Evolutionary conservation across 2,329 filamentous ascomycete genomes (phyloP).

Genomic region (Penicillium sp.): DNA sequence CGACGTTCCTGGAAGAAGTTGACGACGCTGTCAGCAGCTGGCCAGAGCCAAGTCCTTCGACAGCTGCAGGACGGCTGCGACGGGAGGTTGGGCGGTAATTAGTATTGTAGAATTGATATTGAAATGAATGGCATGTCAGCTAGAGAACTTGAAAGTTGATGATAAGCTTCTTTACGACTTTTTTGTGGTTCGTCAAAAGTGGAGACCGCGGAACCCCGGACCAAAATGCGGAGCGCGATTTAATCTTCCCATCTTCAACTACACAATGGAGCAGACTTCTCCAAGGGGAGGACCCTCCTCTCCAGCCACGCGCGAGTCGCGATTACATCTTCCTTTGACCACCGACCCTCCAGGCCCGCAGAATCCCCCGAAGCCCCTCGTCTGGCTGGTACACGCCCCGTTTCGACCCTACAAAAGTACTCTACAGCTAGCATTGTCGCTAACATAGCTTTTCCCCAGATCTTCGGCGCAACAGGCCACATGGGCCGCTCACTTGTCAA

Average conservation of each 20-base stretch:
- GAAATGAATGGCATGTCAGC: constrained; percentile 3
- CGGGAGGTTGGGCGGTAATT: constrained; percentile 54
- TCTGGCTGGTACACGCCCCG: constrained; percentile 71
- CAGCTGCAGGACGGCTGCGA: constrained; percentile 57
- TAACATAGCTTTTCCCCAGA: constrained; percentile 43
- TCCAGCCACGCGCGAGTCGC: constrained; percentile 35
- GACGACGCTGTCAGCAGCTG: constrained; percentile 81
- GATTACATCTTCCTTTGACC: constrained; percentile 66
- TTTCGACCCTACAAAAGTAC: neutral
- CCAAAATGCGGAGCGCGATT: constrained; percentile 24
- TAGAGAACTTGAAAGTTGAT: no score
- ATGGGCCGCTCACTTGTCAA: constrained; percentile 90
- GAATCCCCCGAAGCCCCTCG: constrained; percentile 66
- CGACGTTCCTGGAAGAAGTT: constrained; percentile 83
- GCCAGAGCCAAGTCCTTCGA: constrained; percentile 64
- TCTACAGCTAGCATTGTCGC: neutral
- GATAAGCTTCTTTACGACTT: no score
- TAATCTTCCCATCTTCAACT: constrained; percentile 5
- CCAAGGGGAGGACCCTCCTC: constrained; percentile 24
- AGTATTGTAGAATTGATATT: neutral
- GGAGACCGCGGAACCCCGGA: constrained; percentile 13
- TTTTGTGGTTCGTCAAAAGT: neutral
- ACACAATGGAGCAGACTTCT: constrained; percentile 26
- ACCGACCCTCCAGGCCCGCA: constrained; percentile 75
- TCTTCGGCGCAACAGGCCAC: constrained; percentile 96